Conservation (phyloP, 306 rosid species). For the Corylus heterophylla region DNA sequence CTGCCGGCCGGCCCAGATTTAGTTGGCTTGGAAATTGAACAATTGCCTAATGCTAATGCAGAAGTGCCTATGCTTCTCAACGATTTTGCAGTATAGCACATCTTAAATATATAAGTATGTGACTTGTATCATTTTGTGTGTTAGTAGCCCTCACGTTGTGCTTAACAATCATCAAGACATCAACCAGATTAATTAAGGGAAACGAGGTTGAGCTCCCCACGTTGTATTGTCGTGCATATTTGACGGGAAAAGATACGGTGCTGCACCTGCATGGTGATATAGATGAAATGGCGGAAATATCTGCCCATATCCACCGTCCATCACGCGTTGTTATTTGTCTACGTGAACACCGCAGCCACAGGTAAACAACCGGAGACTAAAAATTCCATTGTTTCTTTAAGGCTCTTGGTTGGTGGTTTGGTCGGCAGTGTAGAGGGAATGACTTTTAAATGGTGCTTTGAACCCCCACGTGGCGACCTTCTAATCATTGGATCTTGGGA, state of each 20-base stretch:
- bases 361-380: background rate
- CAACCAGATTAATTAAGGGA: too few relatives aligned
- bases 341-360: background rate
- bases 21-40: background rate
- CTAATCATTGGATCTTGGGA: background rate
- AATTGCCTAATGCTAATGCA: background rate
- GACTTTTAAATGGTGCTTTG: background rate
- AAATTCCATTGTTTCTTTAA: background rate
- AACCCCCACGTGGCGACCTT: background rate
- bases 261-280: conserved; percentile 5
- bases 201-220: conserved; percentile 57
- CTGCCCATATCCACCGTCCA: conserved; percentile 22
- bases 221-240: conserved; percentile 42
- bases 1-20: conserved; percentile 6
- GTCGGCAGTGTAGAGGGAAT: background rate
- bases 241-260: conserved; percentile 17
- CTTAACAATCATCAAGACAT: conserved; percentile 5
- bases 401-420: background rate
- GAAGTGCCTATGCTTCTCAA: background rate
- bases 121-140: background rate
- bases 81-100: background rate
- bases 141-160: conserved; percentile 58
- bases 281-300: background rate
- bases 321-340: background rate
- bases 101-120: background rate